Percentiles rank a stretch among this genome's conserved stretches.
Conservation (phyloP, 2,329 filamentous ascomycete species). For the Sporothrix inflata region DNA sequence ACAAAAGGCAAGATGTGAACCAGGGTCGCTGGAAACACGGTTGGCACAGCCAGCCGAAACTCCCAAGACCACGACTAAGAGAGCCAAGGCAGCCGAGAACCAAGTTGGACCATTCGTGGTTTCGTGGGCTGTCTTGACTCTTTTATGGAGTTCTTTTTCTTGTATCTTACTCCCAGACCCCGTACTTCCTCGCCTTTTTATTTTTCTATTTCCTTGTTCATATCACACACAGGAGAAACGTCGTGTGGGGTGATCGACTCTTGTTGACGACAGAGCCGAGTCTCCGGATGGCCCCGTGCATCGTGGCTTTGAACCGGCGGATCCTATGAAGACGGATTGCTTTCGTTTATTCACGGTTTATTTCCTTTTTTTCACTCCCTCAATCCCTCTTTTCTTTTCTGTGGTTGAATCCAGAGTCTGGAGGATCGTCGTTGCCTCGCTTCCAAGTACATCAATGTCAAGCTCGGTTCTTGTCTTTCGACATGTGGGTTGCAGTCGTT, state of each 20-base stretch:
- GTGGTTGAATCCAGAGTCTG: not conserved
- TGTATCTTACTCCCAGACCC: too few species aligned
- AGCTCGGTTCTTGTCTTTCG: too few species aligned
- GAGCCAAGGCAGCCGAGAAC: not conserved
- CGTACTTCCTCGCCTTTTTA: not conserved
- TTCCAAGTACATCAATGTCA: too few species aligned
- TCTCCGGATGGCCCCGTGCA: not conserved
- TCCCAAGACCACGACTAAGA: not conserved
- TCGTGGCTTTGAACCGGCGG: not conserved
- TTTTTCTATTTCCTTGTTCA: not conserved
- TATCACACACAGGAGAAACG: slow-evolving; percentile 1
- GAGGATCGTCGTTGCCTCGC: not conserved
- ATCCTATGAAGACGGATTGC: not conserved
- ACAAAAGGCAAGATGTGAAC: not conserved
- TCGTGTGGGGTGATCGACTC: not conserved
- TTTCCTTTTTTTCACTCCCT: not conserved
- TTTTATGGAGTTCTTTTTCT: too few species aligned
- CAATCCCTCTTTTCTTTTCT: not conserved
- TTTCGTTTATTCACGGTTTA: not conserved
- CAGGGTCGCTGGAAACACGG: not conserved
- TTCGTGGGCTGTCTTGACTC: not conserved
- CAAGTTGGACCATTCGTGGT: not conserved
- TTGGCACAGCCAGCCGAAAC: slow-evolving; percentile 10
- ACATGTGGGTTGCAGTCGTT: slow-evolving; percentile 1
- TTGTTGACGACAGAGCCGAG: not conserved